Base-by-base conservation (phyloP, 306 rosid genomes). In the Cicer chorassanicum region DNA sequence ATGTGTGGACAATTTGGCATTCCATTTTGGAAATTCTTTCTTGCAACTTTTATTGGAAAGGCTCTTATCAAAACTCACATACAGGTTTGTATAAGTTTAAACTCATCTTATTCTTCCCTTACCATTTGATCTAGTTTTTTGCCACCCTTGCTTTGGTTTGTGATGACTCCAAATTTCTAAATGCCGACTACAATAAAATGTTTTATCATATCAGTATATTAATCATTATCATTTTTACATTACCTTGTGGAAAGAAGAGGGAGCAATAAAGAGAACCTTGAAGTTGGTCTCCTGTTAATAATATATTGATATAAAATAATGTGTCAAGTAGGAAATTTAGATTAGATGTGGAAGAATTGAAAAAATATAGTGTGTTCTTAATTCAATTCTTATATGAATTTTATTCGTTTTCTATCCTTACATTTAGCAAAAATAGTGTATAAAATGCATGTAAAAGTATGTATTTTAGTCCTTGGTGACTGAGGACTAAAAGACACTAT, bases 1-100 rank as follows among this genome's bases (percentile, higher is more conserved):
- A 90, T 95, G 99, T 95, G 99, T 79, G 99, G 99, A 78, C 99
- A 95, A 87, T 95, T 90, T 78, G 96, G 98, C 56, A 77, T 90
- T 82, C 89, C 99, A 18, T 95, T 95, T 74, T 90, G 98, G 98
- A 76, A 92, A 53, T 92, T 95, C 72, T 95, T 95, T 73, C 84
- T 89, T 16, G 89, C 98, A 65, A 95, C 99, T 40, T 81, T 90
- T 85, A 80, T 89, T 50, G 99, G 99, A 80, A 95, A 95, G 87
- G 99, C 99, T 74, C 61, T 95, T 69, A 85, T 95, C 71, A 95
- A 95, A 85, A 88, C 99, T 80, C 99, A 95, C 86, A 85, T 95
- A 74, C 99, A 95, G 98, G 99, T 95, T 78, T 78, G 85, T 84
- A 38, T 1, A 38, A 75, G 21, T 48, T 70, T 79, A 50, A 61